Conservation (phyloP, 2,329 filamentous ascomycete species). For the Xylaria polymorpha region DNA sequence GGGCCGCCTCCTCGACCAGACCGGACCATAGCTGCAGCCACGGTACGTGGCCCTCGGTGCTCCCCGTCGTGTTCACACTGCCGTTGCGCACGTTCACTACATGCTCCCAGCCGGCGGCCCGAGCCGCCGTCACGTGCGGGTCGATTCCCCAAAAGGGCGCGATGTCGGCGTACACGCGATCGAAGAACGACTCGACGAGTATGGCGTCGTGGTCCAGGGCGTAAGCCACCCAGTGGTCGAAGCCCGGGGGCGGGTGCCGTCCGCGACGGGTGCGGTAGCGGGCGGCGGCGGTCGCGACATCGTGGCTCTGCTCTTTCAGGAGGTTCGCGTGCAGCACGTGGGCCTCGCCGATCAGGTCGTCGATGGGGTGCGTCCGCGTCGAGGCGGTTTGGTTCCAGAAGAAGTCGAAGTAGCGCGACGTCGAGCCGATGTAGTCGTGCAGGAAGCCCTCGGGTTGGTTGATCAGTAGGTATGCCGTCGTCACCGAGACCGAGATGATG, state of each 20-base stretch:
- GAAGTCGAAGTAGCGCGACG: slow-evolving; percentile 39
- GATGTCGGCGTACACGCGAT: slow-evolving; percentile 71
- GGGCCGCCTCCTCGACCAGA: slow-evolving; percentile 60
- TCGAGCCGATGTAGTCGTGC: slow-evolving; percentile 13
- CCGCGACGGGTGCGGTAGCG: slow-evolving; percentile 66
- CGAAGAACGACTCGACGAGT: slow-evolving; percentile 72
- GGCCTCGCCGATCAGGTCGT: slow-evolving; percentile 60
- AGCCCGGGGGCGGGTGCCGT: slow-evolving; percentile 70
- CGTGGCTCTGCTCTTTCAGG: slow-evolving; percentile 59
- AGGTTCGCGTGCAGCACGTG: slow-evolving; percentile 56
- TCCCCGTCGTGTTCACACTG: slow-evolving; percentile 49
- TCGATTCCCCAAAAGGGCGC: slow-evolving; percentile 69
- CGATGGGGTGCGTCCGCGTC: slow-evolving; percentile 59
- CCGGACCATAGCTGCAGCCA: slow-evolving; percentile 57
- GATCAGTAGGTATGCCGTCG: slow-evolving; percentile 42
- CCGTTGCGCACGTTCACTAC: slow-evolving; percentile 61
- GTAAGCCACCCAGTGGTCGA: slow-evolving; percentile 68
- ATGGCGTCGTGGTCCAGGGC: slow-evolving; percentile 62
- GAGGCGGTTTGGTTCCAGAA: slow-evolving; percentile 39
- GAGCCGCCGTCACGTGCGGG: slow-evolving; percentile 52
- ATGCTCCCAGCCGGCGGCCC: slow-evolving; percentile 55
- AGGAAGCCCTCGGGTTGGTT: slow-evolving; percentile 41
- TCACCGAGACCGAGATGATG: slow-evolving; percentile 41
- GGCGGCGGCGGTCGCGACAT: slow-evolving; percentile 62
- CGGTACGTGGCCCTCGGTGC: slow-evolving; percentile 45